A percentile compares a stretch with the other conserved stretches of the same genome.
These are phyloP conservation scores for Cryptosporidium baileyi DNA, from an alignment of 169 alveolate species.

Conservation along the genomic window DNA sequence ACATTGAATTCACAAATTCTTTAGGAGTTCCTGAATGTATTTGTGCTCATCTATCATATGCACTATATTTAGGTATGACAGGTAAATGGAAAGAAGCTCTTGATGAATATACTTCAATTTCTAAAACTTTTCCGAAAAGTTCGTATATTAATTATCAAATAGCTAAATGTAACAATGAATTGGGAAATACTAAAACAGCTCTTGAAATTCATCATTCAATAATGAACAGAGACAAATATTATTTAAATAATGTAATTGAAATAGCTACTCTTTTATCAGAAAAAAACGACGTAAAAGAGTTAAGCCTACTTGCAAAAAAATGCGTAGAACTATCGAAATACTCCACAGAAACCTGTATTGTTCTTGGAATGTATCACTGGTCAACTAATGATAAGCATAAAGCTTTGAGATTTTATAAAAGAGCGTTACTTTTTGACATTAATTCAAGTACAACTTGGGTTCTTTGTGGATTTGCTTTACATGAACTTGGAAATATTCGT, in stretches of 20 bases:
- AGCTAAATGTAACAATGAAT: constrained; percentile 47
- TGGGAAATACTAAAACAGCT: constrained; percentile 6
- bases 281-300: constrained; percentile 6
- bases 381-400: constrained; percentile 52
- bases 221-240: not conserved
- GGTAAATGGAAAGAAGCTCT: constrained; percentile 61
- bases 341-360: constrained; percentile 52
- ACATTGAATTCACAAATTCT: constrained; percentile 22
- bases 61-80: constrained; percentile 2
- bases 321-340: constrained; percentile 50
- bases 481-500: constrained; percentile 37
- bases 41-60: constrained; percentile 25
- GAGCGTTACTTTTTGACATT: constrained; percentile 36
- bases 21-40: constrained; percentile 1
- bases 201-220: not conserved
- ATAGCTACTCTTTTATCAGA: constrained; percentile 37
- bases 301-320: constrained; percentile 26
- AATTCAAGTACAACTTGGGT: constrained; percentile 49
- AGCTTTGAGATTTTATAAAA: constrained; percentile 55
- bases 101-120: not conserved
- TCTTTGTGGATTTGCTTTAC: constrained; percentile 53
- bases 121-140: not conserved
- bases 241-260: constrained; percentile 2
- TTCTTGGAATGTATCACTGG: constrained; percentile 65
- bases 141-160: constrained; percentile 2